Conservation (phyloP, 2,329 filamentous ascomycete genomes). For the Beauveria sp. region DNA sequence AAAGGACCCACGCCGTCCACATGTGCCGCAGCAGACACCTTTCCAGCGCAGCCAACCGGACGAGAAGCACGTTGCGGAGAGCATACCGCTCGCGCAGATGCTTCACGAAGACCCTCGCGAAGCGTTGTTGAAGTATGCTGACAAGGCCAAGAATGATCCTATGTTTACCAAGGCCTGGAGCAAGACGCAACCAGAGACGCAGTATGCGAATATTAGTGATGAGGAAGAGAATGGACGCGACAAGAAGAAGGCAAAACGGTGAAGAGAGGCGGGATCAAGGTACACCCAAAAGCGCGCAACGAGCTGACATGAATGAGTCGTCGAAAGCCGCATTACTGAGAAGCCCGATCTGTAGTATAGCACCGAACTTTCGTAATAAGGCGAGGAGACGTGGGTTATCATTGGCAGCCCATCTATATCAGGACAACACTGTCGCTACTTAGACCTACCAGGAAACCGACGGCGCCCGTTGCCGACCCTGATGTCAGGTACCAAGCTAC, state of each 20-base stretch:
- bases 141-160: constrained; percentile 85
- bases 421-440: background rate
- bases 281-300: background rate
- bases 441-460: background rate
- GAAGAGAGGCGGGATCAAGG: constrained; percentile 17
- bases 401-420: background rate
- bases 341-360: background rate
- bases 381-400: background rate
- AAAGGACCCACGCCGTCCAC: constrained; percentile 73
- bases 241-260: constrained; percentile 54
- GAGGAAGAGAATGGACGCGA: constrained; percentile 68
- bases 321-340: background rate
- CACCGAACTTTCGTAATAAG: background rate
- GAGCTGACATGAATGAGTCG: background rate
- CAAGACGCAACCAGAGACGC: constrained; percentile 81
- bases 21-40: constrained; percentile 75
- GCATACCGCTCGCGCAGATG: constrained; percentile 86
- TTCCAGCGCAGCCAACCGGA: constrained; percentile 89
- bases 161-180: constrained; percentile 93
- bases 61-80: constrained; percentile 78
- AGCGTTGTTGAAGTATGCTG: constrained; percentile 88
- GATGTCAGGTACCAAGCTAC: background rate
- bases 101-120: constrained; percentile 93
- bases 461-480: background rate
- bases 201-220: constrained; percentile 85